Percentiles rank a stretch among this genome's conserved stretches.
phyloP scores from a whole-genome alignment of 805 yeast species.

The Scheffersomyces spartinae region DNA sequence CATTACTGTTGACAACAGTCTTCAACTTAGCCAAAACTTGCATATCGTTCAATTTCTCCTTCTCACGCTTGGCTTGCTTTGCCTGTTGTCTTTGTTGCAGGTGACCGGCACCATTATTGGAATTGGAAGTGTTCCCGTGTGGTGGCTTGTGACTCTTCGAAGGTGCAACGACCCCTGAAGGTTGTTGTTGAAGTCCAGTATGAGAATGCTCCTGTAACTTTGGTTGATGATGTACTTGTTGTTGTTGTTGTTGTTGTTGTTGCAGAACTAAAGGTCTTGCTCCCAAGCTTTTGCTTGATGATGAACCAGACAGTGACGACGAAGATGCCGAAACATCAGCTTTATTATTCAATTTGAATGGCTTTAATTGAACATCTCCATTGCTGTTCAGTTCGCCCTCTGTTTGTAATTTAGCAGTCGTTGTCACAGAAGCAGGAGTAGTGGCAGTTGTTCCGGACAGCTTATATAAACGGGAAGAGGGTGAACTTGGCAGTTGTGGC shows the following conservation, averaged over 20 bases:
- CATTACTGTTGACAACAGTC: slow-evolving; percentile 70
- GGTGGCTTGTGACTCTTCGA: too few relatives aligned
- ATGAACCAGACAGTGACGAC: too few relatives aligned
- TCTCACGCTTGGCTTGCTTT: slow-evolving; percentile 28
- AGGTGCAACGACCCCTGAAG: neutral
- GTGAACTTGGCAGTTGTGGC: too few relatives aligned
- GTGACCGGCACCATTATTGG: slow-evolving; percentile 5
- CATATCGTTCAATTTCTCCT: slow-evolving; percentile 59
- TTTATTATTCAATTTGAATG: slow-evolving; percentile 1
- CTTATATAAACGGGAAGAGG: too few relatives aligned
- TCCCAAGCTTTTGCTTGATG: too few relatives aligned
- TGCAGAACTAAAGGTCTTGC: slow-evolving; percentile 1
- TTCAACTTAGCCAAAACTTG: slow-evolving; percentile 75
- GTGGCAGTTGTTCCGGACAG: too few relatives aligned
- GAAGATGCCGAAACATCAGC: too few relatives aligned
- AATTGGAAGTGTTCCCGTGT: too few relatives aligned
- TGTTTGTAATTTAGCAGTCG: slow-evolving; percentile 2
- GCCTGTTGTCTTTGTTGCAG: slow-evolving; percentile 20
- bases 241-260: slow-evolving; percentile 3
- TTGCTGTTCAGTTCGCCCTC: slow-evolving; percentile 1
- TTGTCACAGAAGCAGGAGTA: slow-evolving; percentile 2
- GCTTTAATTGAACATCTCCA: too few relatives aligned
- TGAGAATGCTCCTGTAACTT: slow-evolving; percentile 1
- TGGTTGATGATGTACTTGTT: slow-evolving; percentile 2
- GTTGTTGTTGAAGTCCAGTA: slow-evolving; percentile 1